Percentiles rank a stretch among this genome's conserved stretches.
These are phyloP conservation scores for Beauveria pseudobassiana DNA, from an alignment of 2,329 filamentous ascomycete genomes.

Conservation along the genomic window DNA sequence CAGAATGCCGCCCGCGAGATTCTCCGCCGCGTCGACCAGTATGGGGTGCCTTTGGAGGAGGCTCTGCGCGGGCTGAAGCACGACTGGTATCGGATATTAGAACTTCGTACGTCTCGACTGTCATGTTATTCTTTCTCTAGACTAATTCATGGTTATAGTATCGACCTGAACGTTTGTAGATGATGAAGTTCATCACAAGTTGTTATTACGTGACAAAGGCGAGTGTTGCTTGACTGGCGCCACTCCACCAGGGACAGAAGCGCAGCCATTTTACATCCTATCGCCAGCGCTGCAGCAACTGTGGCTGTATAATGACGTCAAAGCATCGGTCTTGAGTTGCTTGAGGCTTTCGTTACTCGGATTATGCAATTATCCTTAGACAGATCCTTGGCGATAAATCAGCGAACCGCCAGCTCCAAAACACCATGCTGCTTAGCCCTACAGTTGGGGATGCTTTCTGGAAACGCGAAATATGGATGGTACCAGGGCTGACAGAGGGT, in stretches of 20 bases:
- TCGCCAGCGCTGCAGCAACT: not conserved
- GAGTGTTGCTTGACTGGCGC: not conserved
- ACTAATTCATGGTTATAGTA: not conserved
- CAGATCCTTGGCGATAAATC: not conserved
- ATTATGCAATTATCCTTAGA: not conserved
- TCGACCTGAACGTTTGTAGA: not conserved
- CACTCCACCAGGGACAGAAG: not conserved
- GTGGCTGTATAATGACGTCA: not conserved
- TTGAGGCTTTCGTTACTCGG: not conserved
- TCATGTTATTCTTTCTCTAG: too few species aligned
- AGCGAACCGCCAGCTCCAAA: not conserved
- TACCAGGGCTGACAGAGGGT: not conserved
- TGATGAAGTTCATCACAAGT: not conserved
- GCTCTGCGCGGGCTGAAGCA: slow-evolving; percentile 1
- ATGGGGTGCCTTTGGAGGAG: not conserved
- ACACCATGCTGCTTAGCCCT: not conserved
- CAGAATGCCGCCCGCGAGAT: not conserved
- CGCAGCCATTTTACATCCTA: not conserved
- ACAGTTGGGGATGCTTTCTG: not conserved
- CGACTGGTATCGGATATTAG: not conserved
- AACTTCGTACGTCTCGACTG: not conserved
- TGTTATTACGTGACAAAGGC: not conserved
- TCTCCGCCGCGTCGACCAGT: not conserved
- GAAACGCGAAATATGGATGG: not conserved
- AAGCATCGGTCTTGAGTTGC: not conserved